Conservation (phyloP, 1,284 basidiomycete genomes). For the Sporisorium graminicola region DNA sequence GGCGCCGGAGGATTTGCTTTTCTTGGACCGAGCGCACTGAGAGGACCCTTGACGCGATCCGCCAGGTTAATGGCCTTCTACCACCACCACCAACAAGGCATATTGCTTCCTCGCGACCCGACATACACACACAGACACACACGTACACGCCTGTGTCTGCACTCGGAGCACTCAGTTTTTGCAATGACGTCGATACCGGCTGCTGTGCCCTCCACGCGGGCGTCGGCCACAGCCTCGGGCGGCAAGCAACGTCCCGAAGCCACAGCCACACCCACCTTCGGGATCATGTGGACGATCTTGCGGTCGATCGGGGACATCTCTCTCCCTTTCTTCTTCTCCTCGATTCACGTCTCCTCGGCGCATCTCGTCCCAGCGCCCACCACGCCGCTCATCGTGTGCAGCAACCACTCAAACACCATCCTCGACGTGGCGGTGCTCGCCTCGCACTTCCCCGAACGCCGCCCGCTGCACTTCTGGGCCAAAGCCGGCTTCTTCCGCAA, state of each 20-base stretch:
- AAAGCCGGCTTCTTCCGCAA: constrained; percentile 77
- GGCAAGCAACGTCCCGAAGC: constrained; percentile 3
- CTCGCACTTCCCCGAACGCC: constrained; percentile 79
- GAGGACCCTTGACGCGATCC: neutral
- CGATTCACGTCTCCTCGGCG: constrained; percentile 29
- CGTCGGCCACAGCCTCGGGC: constrained; percentile 14
- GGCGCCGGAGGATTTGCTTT: constrained; percentile 4
- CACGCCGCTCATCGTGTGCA: constrained; percentile 53
- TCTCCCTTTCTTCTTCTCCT: constrained; percentile 52
- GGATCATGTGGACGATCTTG: constrained; percentile 59
- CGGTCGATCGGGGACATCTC: constrained; percentile 56
- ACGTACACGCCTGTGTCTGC: constrained; percentile 7
- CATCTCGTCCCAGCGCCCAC: constrained; percentile 30
- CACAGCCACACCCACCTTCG: constrained; percentile 39
- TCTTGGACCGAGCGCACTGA: neutral
- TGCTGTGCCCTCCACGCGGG: neutral
- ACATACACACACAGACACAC: neutral
- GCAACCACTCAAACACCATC: constrained; percentile 73
- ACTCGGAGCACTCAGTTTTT: neutral
- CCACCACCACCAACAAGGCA: neutral
- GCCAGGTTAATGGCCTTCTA: neutral
- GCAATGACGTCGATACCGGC: constrained; percentile 16
- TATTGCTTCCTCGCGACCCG: neutral
- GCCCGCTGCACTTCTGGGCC: constrained; percentile 93
- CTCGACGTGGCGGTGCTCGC: constrained; percentile 67